Conservation (phyloP, 495 filamentous ascomycete genomes). For the Aspergillus coremiiformis region DNA sequence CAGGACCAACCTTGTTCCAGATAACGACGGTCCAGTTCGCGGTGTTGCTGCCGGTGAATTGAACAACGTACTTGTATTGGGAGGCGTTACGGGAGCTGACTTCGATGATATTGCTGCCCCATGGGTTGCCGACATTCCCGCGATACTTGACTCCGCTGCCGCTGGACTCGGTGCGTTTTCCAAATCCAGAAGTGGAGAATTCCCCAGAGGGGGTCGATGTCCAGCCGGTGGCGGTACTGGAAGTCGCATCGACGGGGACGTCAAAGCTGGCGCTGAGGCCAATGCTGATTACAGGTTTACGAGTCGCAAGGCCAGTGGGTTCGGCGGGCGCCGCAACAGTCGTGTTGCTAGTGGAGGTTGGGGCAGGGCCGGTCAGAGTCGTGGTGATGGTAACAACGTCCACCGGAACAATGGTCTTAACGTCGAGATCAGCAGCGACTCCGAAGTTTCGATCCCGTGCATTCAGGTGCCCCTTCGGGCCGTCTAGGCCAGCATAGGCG, state of each 20-base stretch:
- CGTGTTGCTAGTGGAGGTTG: constrained; percentile 11
- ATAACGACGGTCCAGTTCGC: constrained; percentile 35
- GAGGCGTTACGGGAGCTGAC: constrained; percentile 28
- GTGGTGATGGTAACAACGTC: constrained; percentile 23
- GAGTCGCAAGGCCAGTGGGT: neutral
- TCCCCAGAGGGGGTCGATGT: constrained; percentile 18
- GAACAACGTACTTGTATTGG: constrained; percentile 41
- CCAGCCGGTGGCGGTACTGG: constrained; percentile 17
- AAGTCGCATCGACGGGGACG: neutral
- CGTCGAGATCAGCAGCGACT: constrained; percentile 1
- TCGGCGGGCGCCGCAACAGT: neutral
- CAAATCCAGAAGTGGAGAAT: constrained; percentile 19
- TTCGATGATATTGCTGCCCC: constrained; percentile 47
- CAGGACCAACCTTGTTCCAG: constrained; percentile 49
- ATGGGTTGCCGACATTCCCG: constrained; percentile 46
- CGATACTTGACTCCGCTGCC: constrained; percentile 27
- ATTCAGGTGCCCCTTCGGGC: constrained; percentile 6
- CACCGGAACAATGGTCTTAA: constrained; percentile 12
- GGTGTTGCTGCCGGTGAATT: constrained; percentile 32
- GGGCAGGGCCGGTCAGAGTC: constrained; percentile 18
- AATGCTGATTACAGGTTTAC: neutral
- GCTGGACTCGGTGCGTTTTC: constrained; percentile 9
- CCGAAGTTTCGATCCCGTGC: constrained; percentile 1
- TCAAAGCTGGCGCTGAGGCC: neutral
- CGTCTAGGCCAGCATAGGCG: constrained; percentile 9